Evolutionary conservation across 441 rosid species (phyloP), one percentile per base, ranked within the genome.

Genomic region (Populus hybrid): DNA sequence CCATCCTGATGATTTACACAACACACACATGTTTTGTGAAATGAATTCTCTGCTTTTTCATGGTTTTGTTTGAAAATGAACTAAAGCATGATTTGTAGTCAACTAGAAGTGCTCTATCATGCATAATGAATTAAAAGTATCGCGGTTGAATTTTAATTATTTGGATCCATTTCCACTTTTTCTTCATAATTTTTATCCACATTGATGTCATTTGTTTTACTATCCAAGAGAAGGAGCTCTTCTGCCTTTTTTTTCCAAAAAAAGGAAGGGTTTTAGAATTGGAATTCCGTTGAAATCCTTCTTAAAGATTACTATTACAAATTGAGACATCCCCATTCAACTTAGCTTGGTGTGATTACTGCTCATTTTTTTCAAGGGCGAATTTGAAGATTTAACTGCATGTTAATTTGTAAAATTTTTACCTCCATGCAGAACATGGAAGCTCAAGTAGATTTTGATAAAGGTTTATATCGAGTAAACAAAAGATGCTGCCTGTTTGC

Each of bases 401-500:
- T 64, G 28, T 68, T 28, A 28, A 21, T 66, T 66, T 64, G 33
- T 33, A 5, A 20, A 7, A 20, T 4, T 68, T 0, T 28, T n/a
- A 9, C 36, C 31, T 18, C 31, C 36, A 20, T 14, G 78, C 83
- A 85, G 90, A 83, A 77, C 64, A 88, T 80, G 87, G 86, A 77
- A 86, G 77, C 84, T 81, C 79, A 82, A n/a, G 42, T 79, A n/a
- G 89, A 87, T 80, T 24, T 77, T 71, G 78, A 71, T 72, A 79
- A n/a, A 76, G 80, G 59, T 68, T 71, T 45, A 31, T 75, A 80
- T 80, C 76, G 82, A 82, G 75, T 81, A 82, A 84, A 80, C 82
- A 40, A 10, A 76, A 79, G 31, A 90, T 91, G 95, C 81, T 93
- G 83, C 88, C 94, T 24, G 82, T 95, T 71, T 95, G 98, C 87